A percentile compares a stretch with the other conserved stretches of the same genome.
Conservation (phyloP, 1,139 yeast species). For the Casaregolazyma suthepensis region DNA sequence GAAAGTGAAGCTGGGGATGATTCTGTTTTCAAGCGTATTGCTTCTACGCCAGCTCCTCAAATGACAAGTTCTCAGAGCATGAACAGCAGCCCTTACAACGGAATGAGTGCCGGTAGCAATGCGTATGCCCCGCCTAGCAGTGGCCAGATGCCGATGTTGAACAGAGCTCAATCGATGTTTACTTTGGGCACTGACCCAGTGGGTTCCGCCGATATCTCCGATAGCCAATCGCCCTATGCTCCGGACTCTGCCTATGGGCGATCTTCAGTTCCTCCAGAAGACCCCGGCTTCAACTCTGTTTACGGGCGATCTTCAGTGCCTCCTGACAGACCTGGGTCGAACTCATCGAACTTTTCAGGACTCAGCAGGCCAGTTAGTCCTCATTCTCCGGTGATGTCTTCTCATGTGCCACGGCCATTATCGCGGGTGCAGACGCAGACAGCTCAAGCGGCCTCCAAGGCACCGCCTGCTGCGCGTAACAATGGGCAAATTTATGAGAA, state of each 20-base stretch:
- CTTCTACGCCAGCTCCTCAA: conserved; percentile 9
- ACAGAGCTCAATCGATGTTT: conserved; percentile 9
- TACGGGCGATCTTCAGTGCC: conserved; percentile 2
- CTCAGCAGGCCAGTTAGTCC: neutral
- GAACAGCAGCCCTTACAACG: conserved; percentile 4
- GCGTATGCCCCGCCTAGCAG: conserved; percentile 7
- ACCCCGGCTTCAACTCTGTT: neutral
- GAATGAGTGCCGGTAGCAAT: neutral
- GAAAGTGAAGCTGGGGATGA: conserved; percentile 7
- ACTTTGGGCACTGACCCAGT: neutral
- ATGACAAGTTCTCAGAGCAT: conserved; percentile 1
- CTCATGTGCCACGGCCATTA: neutral
- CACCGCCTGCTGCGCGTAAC: neutral
- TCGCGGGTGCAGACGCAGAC: neutral
- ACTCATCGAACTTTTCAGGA: neutral
- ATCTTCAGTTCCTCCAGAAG: neutral
- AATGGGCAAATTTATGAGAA: neutral
- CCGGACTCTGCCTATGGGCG: neutral
- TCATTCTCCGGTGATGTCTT: neutral
- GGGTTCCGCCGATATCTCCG: neutral
- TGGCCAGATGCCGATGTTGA: neutral
- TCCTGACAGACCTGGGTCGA: neutral
- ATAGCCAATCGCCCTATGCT: neutral
- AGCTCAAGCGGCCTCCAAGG: neutral
- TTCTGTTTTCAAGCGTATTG: conserved; percentile 15